A percentile compares a stretch with the other conserved stretches of the same genome.
Evolutionary conservation across 345 rosid species (phyloP).

Genomic region (Cardamine occulta): DNA sequence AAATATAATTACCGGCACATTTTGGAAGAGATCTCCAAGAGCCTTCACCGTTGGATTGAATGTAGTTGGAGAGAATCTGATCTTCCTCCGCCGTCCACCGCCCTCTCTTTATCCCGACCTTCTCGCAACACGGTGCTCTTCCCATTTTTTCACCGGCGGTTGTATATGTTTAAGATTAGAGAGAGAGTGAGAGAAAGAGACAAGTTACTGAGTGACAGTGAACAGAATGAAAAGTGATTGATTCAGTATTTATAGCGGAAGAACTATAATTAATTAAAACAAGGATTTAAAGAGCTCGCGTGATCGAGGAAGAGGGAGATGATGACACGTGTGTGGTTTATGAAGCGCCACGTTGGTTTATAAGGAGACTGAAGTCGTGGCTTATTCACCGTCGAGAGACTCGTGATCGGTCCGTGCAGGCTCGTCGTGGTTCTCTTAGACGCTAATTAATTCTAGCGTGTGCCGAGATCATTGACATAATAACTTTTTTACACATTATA

Average conservation of each 20-base stretch:
- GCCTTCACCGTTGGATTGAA: slow-evolving; percentile 46
- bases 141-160: slow-evolving; percentile 59
- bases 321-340: slow-evolving; percentile 50
- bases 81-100: slow-evolving; percentile 51
- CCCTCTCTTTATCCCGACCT: slow-evolving; percentile 45
- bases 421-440: slow-evolving; percentile 52
- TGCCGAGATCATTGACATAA: slow-evolving; percentile 17
- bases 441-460: slow-evolving; percentile 28
- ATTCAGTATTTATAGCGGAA: slow-evolving; percentile 36
- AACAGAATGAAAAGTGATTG: slow-evolving; percentile 13
- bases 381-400: slow-evolving; percentile 57
- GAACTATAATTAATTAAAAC: slow-evolving; percentile 10
- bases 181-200: slow-evolving; percentile 13
- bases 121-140: slow-evolving; percentile 50
- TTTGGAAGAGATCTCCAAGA: slow-evolving; percentile 51
- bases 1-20: slow-evolving; percentile 40
- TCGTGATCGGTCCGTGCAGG: slow-evolving; percentile 44
- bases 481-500: not conserved
- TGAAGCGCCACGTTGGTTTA: slow-evolving; percentile 29
- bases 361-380: slow-evolving; percentile 57
- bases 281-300: not conserved
- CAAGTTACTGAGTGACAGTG: slow-evolving; percentile 22
- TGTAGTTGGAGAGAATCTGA: slow-evolving; percentile 41
- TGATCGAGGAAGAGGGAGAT: slow-evolving; percentile 12
- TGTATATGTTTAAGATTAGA: slow-evolving; percentile 43